phyloP scores from a whole-genome alignment of 257 asterid species.

The Verbascum thapsus region DNA sequence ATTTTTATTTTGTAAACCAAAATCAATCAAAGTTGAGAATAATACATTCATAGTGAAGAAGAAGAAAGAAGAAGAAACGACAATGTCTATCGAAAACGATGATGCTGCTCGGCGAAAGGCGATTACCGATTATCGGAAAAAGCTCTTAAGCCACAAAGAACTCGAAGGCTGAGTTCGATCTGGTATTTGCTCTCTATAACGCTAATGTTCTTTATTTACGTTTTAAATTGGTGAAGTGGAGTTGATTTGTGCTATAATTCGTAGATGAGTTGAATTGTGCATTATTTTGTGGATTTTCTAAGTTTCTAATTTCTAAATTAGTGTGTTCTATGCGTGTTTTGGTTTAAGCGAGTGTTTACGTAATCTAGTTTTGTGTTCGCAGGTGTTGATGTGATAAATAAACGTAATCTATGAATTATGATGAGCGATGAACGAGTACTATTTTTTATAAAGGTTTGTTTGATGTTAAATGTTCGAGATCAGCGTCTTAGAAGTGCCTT shows the following conservation, averaged over 20 bases:
- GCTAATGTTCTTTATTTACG: neutral
- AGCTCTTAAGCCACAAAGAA: conserved; percentile 44
- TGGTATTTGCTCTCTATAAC: conserved; percentile 29
- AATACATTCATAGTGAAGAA: no score
- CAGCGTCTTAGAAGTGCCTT: conserved; percentile 4
- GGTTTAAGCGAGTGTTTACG: no score
- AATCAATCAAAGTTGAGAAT: no score
- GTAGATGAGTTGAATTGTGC: neutral
- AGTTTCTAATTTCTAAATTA: no score
- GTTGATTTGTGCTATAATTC: neutral
- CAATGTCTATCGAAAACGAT: conserved; percentile 35
- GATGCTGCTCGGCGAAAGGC: conserved; percentile 41
- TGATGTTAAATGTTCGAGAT: neutral
- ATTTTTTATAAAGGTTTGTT: neutral
- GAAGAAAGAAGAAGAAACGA: neutral
- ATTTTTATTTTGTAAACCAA: no score
- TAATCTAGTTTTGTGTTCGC: no score
- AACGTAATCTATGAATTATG: no score
- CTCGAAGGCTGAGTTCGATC: conserved; percentile 40
- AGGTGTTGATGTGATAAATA: no score
- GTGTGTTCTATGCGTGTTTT: no score
- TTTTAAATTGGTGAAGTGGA: neutral
- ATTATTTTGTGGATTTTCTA: neutral
- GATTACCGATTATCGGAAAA: conserved; percentile 40
- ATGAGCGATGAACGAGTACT: neutral